Base-by-base conservation (phyloP, 257 asterid species). In the Primulina huaijiensis region DNA sequence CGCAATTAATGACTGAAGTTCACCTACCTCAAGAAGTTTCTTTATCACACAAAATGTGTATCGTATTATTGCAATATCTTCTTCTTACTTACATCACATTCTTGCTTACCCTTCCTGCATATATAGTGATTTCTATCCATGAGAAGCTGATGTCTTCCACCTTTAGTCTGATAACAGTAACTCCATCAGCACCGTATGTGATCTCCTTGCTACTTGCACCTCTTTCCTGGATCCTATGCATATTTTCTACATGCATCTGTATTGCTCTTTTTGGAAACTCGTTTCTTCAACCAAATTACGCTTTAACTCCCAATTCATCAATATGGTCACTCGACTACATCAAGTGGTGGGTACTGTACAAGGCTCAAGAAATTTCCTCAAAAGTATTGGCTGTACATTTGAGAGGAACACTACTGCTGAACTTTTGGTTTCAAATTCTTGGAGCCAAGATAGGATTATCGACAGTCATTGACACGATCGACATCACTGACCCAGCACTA, bases 331-430 rank as follows among this genome's bases (percentile, higher is more conserved):
- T 74, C 17, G 90, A 83, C 67, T 90, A 77, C 55, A 76, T 86
- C 58, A 90, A 86, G 73, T 90, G 96, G 96, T 90, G 95, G 96
- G 81, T 95, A 2, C 79, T 88, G 5, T 88, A 84, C 64, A 90
- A 90, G 77, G 92, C 89, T 35, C 95, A 87, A 61, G 96, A 89
- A 72, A 72, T 80, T 63, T 82, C 92, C 37, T 84, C 92, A 8
- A 87, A 83, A 75, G 89, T 82, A 20, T 67, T 85, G 62, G 95
- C 90, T 7, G 87, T 87, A 69, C 95, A 89, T 75, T 76, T 85
- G 80, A 84, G 89, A 75, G 95, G 92, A 75, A 85, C 96, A n/a
- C 80, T 85, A 30, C 74, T 84, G 31, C 78, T 89, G 37, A 87
- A 84, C 67, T 84, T 82, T 82, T 85, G 95, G 95, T 89, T 85